Evolutionary conservation across 768 basidiomycete genomes (phyloP).

Genomic region (Auriculariales sp.): DNA sequence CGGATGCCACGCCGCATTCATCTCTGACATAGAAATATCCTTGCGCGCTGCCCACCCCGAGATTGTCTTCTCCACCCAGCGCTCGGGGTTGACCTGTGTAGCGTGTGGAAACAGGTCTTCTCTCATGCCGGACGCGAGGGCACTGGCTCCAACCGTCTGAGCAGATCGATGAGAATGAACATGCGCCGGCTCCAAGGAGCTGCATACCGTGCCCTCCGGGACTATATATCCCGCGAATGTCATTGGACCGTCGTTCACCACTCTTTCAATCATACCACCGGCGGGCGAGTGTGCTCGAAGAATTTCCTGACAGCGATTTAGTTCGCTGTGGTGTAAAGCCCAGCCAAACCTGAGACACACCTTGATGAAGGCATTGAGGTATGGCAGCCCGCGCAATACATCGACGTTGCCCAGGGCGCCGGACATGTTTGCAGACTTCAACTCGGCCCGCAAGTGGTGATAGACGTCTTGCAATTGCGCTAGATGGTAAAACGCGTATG

Average conservation of each 20-base stretch:
- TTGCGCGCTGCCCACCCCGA: neutral
- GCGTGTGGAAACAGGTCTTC: slow-evolving; percentile 56
- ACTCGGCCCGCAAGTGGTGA: slow-evolving; percentile 48
- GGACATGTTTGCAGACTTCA: slow-evolving; percentile 44
- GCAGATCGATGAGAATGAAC: neutral
- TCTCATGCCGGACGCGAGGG: slow-evolving; percentile 76
- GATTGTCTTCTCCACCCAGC: slow-evolving; percentile 42
- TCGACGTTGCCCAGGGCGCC: slow-evolving; percentile 54
- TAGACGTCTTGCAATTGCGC: too few relatives aligned
- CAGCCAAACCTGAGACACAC: slow-evolving; percentile 21
- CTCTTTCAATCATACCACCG: slow-evolving; percentile 63
- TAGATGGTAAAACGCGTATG: slow-evolving; percentile 70
- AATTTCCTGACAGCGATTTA: slow-evolving; percentile 28
- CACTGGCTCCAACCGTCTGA: slow-evolving; percentile 50
- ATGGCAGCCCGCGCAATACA: slow-evolving; percentile 36
- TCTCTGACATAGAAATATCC: neutral
- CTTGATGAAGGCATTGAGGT: slow-evolving; percentile 33
- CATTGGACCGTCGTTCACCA: slow-evolving; percentile 54
- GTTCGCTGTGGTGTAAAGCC: neutral
- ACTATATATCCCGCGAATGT: slow-evolving; percentile 73
- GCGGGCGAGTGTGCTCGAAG: slow-evolving; percentile 54
- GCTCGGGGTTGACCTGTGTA: slow-evolving; percentile 65
- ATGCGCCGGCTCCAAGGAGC: neutral
- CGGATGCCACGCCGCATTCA: neutral
- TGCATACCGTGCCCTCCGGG: slow-evolving; percentile 54